These are phyloP conservation scores for Symbiodinium natans DNA, from an alignment of 73 alveolate genomes.

Conservation along the genomic window DNA sequence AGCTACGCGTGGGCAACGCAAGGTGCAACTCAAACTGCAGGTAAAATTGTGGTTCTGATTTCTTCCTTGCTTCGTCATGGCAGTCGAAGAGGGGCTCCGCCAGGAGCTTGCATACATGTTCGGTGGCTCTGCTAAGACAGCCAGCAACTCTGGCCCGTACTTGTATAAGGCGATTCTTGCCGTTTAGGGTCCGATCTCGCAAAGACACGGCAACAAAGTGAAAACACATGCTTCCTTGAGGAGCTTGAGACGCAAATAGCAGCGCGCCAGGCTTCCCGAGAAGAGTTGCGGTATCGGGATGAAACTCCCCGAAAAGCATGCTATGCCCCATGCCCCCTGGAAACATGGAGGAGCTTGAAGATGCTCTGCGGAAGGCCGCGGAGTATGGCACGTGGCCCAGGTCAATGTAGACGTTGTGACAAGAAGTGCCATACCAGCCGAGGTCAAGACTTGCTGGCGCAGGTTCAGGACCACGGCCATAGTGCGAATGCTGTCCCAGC, in stretches of 20 bases:
- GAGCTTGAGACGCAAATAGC: slow-evolving; percentile 49
- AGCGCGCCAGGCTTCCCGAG: slow-evolving; percentile 23
- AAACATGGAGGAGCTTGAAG: slow-evolving; percentile 46
- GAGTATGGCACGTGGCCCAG: slow-evolving; percentile 35
- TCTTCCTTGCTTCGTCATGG: neutral
- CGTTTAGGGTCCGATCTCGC: no score
- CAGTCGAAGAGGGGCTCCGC: neutral
- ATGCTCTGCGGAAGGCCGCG: slow-evolving; percentile 40
- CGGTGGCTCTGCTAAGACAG: no score
- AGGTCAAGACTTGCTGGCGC: slow-evolving; percentile 47
- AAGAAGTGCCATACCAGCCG: neutral
- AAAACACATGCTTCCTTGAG: neutral
- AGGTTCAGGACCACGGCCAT: slow-evolving; percentile 23
- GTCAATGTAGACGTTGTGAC: neutral
- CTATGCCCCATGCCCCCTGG: no score
- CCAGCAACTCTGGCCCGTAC: no score
- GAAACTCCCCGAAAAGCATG: no score
- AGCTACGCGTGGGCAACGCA: no score
- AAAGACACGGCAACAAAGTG: no score
- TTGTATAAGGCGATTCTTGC: no score
- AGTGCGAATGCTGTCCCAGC: slow-evolving; percentile 6
- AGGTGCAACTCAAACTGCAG: no score
- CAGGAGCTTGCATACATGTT: neutral
- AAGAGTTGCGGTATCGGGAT: neutral
- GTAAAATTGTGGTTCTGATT: no score